Evolutionary conservation across 2,329 filamentous ascomycete genomes (phyloP).

Genomic region (Aspergillus novofumigatus): DNA sequence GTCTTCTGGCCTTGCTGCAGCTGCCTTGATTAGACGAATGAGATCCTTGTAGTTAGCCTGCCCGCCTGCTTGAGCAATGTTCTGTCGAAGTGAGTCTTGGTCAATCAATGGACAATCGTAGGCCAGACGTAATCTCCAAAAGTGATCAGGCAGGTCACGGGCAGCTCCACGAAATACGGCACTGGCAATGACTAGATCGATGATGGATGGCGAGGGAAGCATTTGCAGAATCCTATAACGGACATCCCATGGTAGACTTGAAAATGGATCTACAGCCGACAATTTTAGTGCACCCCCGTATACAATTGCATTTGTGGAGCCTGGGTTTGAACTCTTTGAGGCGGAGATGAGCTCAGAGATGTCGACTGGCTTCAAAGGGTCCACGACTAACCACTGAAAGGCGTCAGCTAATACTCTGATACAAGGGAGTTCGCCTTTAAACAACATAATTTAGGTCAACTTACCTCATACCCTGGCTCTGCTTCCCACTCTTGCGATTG

Average conservation of each 20-base stretch:
- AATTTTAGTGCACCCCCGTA: background rate
- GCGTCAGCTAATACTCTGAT: background rate
- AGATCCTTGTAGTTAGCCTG: background rate
- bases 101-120: constrained; percentile 2
- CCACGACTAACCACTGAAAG: constrained; percentile 3
- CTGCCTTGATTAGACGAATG: background rate
- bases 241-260: background rate
- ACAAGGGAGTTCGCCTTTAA: background rate
- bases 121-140: constrained; percentile 1
- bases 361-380: background rate
- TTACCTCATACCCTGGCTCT: constrained; percentile 3
- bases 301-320: background rate
- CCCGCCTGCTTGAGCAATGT: background rate
- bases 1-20: background rate
- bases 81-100: background rate
- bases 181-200: constrained; percentile 1
- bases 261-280: background rate
- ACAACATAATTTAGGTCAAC: background rate
- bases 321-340: background rate
- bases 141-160: background rate
- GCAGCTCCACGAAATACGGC: background rate
- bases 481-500: background rate
- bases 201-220: background rate
- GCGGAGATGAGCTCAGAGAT: background rate
- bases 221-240: constrained; percentile 1